phyloP scores from a whole-genome alignment of 2,329 filamentous ascomycete species.

The Hortaea sp. region DNA sequence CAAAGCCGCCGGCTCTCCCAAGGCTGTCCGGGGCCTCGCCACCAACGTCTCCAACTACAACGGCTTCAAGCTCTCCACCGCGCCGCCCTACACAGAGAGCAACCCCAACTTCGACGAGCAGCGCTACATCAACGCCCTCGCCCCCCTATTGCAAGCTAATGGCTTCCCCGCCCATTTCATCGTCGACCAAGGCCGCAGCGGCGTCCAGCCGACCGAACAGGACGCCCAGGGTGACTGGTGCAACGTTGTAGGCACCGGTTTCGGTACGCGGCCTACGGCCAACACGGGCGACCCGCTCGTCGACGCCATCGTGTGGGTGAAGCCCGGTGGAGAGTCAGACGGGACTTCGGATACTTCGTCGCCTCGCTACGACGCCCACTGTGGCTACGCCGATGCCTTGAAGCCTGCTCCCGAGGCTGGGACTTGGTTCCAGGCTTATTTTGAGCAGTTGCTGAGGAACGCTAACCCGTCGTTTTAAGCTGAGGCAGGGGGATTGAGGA shows the following conservation, averaged over 20 bases:
- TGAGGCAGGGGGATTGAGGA: no score
- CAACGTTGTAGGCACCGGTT: constrained; percentile 54
- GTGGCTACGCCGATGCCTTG: constrained; percentile 13
- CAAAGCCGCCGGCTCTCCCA: constrained; percentile 36
- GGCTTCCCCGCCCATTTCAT: constrained; percentile 48
- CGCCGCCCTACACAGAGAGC: constrained; percentile 34
- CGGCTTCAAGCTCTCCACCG: constrained; percentile 37
- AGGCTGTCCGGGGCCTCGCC: constrained; percentile 41
- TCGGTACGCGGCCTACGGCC: constrained; percentile 54
- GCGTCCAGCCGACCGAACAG: constrained; percentile 49
- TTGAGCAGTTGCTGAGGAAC: no score
- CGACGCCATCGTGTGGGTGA: constrained; percentile 62
- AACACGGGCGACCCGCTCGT: constrained; percentile 48
- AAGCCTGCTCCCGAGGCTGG: no score
- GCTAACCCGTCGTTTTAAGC: no score
- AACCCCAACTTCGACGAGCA: constrained; percentile 46
- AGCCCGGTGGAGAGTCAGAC: constrained; percentile 51
- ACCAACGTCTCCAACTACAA: constrained; percentile 54
- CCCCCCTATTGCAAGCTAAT: constrained; percentile 36
- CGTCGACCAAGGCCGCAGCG: constrained; percentile 49
- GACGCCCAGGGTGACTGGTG: constrained; percentile 57
- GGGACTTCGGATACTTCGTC: constrained; percentile 35
- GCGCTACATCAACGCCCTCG: constrained; percentile 41
- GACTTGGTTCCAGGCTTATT: no score
- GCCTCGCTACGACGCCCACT: constrained; percentile 45